Base-by-base conservation (phyloP, 306 rosid species). In the Prunus mongolica region DNA sequence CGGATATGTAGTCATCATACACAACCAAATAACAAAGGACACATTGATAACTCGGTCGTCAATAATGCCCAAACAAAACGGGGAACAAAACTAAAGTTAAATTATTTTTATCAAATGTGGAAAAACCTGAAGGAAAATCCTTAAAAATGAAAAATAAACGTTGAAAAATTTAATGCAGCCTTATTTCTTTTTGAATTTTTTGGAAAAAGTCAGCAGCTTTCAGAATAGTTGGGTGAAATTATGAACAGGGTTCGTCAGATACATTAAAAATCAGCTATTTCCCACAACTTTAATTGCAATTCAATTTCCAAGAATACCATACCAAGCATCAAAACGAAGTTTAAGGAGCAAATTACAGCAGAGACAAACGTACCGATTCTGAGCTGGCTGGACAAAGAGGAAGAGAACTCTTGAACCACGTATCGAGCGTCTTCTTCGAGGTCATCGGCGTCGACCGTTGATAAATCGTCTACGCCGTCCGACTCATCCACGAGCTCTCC, bases 381-480 rank as follows among this genome's bases (percentile, higher is more conserved):
- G 45, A 92, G 79, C 73, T 84, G 79, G 60, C 72, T 80, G 67
- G 91, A 86, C 54, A 92, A 76, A 60, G 93, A 85, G 74, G 74
- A 75, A 41, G 97, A 88, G 76, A 89, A 95, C 30, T 88, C 96
- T 51, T 79, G 81, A 54, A 69, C 87, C 16, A 80, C 88, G 25
- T 86, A 84, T 73, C 83, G 79, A 1, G 98, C 98, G 82, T 90
- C 92, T 79, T 83, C 76, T 80, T 92, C 96, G 15, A 94, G 87
- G 7, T 83, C 83, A 22, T 65, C 50, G 74, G 82, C 82, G 51
- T 94, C 93, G 47, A 86, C 45, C 8, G 71, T 88, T 51, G 82
- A 56, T 22, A 47, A 61, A 7, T 67, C 72, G 15, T 77, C 67
- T 2, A 14, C 80, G 30, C 67, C 77, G 67, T 80, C 91, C 8